Conservation (phyloP, 2,329 filamentous ascomycete genomes). For the Phialophora expanda region DNA sequence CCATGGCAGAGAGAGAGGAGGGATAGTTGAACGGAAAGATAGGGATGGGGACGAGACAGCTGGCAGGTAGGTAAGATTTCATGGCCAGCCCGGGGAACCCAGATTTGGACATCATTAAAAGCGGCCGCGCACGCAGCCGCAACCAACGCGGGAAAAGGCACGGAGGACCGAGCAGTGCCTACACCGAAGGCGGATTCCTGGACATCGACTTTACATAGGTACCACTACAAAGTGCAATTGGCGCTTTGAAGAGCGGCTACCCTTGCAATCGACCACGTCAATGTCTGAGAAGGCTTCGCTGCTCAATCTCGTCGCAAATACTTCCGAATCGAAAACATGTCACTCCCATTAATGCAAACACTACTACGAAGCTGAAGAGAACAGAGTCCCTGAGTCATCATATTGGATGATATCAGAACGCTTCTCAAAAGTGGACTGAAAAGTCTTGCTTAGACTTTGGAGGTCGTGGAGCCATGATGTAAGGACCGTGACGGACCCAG, state of each 20-base stretch:
- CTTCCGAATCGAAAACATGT: background rate
- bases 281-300: background rate
- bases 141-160: no score
- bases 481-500: background rate
- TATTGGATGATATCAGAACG: background rate
- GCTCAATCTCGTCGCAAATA: background rate
- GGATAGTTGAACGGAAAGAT: no score
- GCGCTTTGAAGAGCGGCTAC: background rate
- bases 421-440: background rate
- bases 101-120: background rate
- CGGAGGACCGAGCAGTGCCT: no score
- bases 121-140: background rate
- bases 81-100: background rate
- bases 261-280: background rate
- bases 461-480: background rate
- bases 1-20: background rate
- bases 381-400: background rate
- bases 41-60: no score
- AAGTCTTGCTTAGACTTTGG: background rate
- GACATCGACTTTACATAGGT: no score
- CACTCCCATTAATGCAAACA: background rate
- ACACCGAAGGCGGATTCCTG: no score
- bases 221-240: background rate
- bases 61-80: background rate
- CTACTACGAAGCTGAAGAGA: background rate